Percentiles rank a stretch among this genome's conserved stretches.
Conservation (phyloP, 495 filamentous ascomycete species). For the Durotheca rogersii region DNA sequence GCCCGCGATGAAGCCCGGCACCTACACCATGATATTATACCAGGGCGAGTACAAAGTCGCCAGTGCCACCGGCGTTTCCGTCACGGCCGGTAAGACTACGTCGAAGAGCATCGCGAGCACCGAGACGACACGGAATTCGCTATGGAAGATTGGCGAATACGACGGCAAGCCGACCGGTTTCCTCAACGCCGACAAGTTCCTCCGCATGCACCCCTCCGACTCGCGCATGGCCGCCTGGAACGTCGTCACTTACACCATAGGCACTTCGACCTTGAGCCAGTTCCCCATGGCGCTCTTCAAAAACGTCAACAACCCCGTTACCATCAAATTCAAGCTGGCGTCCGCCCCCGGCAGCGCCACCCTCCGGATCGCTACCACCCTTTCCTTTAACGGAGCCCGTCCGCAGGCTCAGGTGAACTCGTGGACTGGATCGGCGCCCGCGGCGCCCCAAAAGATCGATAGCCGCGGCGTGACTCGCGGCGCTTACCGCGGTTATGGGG, state of each 20-base stretch:
- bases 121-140: constrained; percentile 46
- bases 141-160: constrained; percentile 65
- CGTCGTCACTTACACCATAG: constrained; percentile 60
- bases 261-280: constrained; percentile 47
- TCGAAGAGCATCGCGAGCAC: constrained; percentile 56
- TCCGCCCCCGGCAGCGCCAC: constrained; percentile 55
- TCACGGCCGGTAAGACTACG: constrained; percentile 54
- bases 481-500: constrained; percentile 61
- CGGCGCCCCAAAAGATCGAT: constrained; percentile 63
- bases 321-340: constrained; percentile 59
- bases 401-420: constrained; percentile 54
- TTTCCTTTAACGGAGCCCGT: constrained; percentile 59
- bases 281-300: constrained; percentile 71
- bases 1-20: constrained; percentile 65
- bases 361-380: constrained; percentile 62
- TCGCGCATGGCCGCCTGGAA: constrained; percentile 61
- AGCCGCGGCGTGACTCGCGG: constrained; percentile 64
- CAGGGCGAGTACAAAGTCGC: constrained; percentile 62
- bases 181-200: constrained; percentile 63
- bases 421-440: constrained; percentile 48
- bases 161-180: constrained; percentile 66
- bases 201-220: constrained; percentile 67
- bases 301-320: constrained; percentile 60
- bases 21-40: constrained; percentile 68
- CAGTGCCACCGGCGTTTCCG: constrained; percentile 49